Evolutionary conservation across 306 rosid species (phyloP).

Genomic region (Vicia faba): DNA sequence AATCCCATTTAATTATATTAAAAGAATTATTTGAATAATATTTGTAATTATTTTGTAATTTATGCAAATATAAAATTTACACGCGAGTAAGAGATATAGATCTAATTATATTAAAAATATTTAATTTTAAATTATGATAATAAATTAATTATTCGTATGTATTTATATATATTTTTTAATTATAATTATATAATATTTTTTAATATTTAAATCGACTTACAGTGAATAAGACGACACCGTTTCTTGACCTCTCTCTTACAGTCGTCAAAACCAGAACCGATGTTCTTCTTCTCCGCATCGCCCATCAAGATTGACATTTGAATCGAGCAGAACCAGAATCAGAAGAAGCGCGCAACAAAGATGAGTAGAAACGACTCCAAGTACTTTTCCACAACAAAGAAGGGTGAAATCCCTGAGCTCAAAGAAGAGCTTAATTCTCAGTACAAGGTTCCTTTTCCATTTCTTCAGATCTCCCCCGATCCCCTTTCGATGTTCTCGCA

Average conservation of each 20-base stretch:
- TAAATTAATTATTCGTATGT: too few relatives aligned
- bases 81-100: too few relatives aligned
- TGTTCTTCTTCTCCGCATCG: conserved; percentile 3
- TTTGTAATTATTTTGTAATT: too few relatives aligned
- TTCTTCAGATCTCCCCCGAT: conserved; percentile 30
- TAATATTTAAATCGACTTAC: too few relatives aligned
- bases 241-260: background rate
- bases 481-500: background rate
- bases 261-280: conserved; percentile 1
- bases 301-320: conserved; percentile 5
- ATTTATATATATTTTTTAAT: too few relatives aligned
- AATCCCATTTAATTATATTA: too few relatives aligned
- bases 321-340: background rate
- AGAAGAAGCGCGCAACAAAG: conserved; percentile 2
- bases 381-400: conserved; percentile 98
- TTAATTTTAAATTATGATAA: too few relatives aligned
- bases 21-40: too few relatives aligned
- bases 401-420: conserved; percentile 99
- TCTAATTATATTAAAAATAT: too few relatives aligned
- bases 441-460: conserved; percentile 82
- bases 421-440: conserved; percentile 99
- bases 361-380: conserved; percentile 99
- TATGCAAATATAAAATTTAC: too few relatives aligned
- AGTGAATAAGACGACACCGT: conserved; percentile 7
- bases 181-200: too few relatives aligned